Evolutionary conservation across 1,284 basidiomycete species (phyloP).

Genomic region (Papiliotrema laurentii): DNA sequence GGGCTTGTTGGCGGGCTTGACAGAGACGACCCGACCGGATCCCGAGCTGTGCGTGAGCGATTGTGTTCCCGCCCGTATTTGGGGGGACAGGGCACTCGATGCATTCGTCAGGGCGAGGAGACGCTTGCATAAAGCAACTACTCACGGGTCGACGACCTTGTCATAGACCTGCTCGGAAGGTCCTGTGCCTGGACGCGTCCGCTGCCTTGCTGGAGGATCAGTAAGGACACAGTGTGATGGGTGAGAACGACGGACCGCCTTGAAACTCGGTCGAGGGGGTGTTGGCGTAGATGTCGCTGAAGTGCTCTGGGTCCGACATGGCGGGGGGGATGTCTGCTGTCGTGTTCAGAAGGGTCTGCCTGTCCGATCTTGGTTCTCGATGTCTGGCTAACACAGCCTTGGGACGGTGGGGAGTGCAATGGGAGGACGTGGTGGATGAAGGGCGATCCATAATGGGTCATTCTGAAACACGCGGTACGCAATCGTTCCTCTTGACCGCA

Average conservation of each 20-base stretch:
- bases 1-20: constrained; percentile 58
- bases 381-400: too few relatives aligned
- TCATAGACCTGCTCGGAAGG: constrained; percentile 35
- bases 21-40: constrained; percentile 50
- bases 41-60: neutral
- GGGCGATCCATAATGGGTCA: too few relatives aligned
- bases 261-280: constrained; percentile 21
- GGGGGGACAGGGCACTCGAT: neutral
- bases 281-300: constrained; percentile 24
- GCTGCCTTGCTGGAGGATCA: constrained; percentile 23
- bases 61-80: too few relatives aligned
- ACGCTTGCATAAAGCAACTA: neutral
- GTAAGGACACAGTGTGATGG: constrained; percentile 2
- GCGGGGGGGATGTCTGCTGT: neutral
- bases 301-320: neutral
- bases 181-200: constrained; percentile 32
- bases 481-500: too few relatives aligned
- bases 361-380: too few relatives aligned
- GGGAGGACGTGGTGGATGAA: too few relatives aligned
- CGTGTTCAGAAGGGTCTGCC: neutral
- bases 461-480: too few relatives aligned
- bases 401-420: too few relatives aligned
- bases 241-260: constrained; percentile 21
- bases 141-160: constrained; percentile 28
- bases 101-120: neutral